Evolutionary conservation across 768 basidiomycete genomes (phyloP).

Genomic region (Lentinula sp.): DNA sequence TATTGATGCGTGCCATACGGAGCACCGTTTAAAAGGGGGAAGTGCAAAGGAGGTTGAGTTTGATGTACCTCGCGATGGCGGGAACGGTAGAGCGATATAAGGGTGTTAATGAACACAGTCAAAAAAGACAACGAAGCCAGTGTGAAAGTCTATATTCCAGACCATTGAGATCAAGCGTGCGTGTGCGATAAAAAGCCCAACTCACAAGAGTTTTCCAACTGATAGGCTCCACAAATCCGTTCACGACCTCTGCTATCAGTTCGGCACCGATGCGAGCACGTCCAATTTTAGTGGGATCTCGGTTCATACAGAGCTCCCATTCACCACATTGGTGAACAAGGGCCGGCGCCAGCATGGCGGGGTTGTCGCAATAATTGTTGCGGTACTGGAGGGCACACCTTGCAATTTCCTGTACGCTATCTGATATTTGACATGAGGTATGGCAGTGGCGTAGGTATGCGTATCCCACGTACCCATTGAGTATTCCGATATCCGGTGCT

Average conservation of each 20-base stretch:
- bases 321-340: conserved; percentile 81
- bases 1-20: conserved; percentile 41
- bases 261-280: conserved; percentile 90
- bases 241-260: conserved; percentile 92
- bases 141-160: conserved; percentile 51
- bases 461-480: conserved; percentile 62
- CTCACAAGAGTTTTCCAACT: conserved; percentile 94
- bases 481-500: conserved; percentile 80
- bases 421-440: conserved; percentile 27
- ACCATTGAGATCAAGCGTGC: not conserved
- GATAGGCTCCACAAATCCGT: conserved; percentile 95
- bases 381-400: conserved; percentile 78
- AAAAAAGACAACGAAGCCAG: conserved; percentile 71
- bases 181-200: conserved; percentile 8
- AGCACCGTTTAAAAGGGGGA: conserved; percentile 29
- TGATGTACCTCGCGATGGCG: conserved; percentile 39
- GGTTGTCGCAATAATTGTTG: conserved; percentile 76
- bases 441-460: not conserved
- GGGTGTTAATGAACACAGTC: conserved; percentile 76
- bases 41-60: conserved; percentile 27
- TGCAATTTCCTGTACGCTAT: conserved; percentile 89
- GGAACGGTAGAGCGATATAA: conserved; percentile 72
- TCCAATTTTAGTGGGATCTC: conserved; percentile 85
- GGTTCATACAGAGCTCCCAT: conserved; percentile 95
- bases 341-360: conserved; percentile 57